A percentile compares a stretch with the other conserved stretches of the same genome.
These are phyloP conservation scores for Chalciporus pseudorubinellus DNA, from an alignment of 768 basidiomycete species.

Conservation along the genomic window DNA sequence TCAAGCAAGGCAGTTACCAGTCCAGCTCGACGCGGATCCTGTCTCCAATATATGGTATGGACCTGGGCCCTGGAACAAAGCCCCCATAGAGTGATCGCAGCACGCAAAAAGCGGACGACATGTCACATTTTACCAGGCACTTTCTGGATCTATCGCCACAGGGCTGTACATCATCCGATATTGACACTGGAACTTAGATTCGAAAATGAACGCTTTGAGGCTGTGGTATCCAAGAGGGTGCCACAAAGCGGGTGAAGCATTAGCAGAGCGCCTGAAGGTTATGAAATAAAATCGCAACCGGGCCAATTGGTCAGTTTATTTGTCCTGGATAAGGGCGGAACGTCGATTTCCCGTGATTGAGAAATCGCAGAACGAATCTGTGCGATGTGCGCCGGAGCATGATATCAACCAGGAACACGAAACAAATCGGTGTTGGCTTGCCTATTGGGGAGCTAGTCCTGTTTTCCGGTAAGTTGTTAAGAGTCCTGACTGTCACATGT, in stretches of 20 bases:
- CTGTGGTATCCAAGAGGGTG: constrained; percentile 31
- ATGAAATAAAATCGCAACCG: constrained; percentile 8
- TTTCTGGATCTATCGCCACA: not conserved
- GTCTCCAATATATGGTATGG: not conserved
- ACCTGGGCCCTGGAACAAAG: not conserved
- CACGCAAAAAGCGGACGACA: not conserved
- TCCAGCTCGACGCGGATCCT: not conserved
- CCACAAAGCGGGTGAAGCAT: constrained; percentile 29
- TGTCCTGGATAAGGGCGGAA: not conserved
- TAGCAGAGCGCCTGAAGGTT: constrained; percentile 16
- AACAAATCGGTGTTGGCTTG: constrained; percentile 12
- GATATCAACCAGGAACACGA: constrained; percentile 23
- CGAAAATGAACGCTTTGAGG: constrained; percentile 7
- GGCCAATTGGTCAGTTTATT: not conserved
- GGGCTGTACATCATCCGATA: not conserved
- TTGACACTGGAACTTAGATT: not conserved
- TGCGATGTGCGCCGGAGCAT: constrained; percentile 14
- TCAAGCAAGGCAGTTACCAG: not conserved
- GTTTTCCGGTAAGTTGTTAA: constrained; percentile 6
- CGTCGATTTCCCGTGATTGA: constrained; percentile 2
- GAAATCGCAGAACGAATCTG: constrained; percentile 6
- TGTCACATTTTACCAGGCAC: not conserved
- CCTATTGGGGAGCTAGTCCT: constrained; percentile 10
- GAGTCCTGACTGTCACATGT: constrained; percentile 17
- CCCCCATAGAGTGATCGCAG: not conserved